Percentiles rank a stretch among this genome's conserved stretches.
Conservation (phyloP, 177 flowering plant genomes). For the Vitis hybrid region DNA sequence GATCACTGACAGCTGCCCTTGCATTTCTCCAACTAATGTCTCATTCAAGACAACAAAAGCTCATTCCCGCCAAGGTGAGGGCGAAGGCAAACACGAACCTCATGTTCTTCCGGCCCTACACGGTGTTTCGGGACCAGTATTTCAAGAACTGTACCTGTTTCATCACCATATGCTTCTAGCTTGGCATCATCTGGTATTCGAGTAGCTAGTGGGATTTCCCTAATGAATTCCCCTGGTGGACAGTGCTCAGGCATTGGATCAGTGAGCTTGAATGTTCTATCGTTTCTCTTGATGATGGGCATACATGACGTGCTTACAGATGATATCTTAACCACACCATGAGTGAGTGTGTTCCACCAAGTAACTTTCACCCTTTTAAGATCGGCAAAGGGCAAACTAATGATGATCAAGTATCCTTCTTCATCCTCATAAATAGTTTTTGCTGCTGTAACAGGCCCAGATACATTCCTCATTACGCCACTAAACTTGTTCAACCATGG, state of each 20-base stretch:
- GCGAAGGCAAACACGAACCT: slow-evolving; percentile 33
- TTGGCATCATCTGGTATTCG: slow-evolving; percentile 35
- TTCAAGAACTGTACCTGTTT: slow-evolving; percentile 24
- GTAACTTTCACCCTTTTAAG: slow-evolving; percentile 30
- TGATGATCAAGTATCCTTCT: slow-evolving; percentile 23
- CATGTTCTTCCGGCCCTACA: slow-evolving; percentile 30
- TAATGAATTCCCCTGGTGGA: slow-evolving; percentile 29
- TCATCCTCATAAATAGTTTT: slow-evolving; percentile 35
- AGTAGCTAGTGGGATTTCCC: slow-evolving; percentile 23
- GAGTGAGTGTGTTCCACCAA: slow-evolving; percentile 26
- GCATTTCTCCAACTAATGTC: neutral
- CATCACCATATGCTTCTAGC: slow-evolving; percentile 27
- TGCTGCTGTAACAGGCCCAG: slow-evolving; percentile 35
- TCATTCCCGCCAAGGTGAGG: slow-evolving; percentile 18
- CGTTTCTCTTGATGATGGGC: slow-evolving; percentile 25
- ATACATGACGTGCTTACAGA: slow-evolving; percentile 22
- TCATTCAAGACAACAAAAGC: slow-evolving; percentile 15
- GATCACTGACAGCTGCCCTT: neutral
- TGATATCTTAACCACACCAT: slow-evolving; percentile 27
- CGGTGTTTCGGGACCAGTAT: slow-evolving; percentile 29
- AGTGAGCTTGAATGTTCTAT: slow-evolving; percentile 27
- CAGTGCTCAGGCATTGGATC: slow-evolving; percentile 33
- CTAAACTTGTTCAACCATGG: slow-evolving; percentile 25
- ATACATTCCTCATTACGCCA: slow-evolving; percentile 28
- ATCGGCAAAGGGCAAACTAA: slow-evolving; percentile 29